These are phyloP conservation scores for Cadophora luteo-olivacea DNA, from an alignment of 2,329 filamentous ascomycete species.

Conservation along the genomic window DNA sequence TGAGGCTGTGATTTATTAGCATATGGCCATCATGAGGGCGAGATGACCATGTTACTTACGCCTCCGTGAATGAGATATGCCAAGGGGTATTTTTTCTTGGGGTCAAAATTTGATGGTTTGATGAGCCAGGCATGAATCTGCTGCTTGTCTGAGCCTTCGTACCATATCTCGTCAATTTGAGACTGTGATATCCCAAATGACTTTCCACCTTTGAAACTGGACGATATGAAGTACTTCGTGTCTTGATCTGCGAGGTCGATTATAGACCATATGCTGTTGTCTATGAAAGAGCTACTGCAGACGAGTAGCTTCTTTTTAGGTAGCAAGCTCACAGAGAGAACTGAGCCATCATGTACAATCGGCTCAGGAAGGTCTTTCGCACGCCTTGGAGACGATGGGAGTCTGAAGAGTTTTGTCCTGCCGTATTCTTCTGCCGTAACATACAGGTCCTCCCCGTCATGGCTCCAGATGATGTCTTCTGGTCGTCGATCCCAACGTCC, in stretches of 20 bases:
- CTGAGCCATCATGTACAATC: slow-evolving; percentile 60
- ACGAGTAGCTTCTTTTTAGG: slow-evolving; percentile 63
- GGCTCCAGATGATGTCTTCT: slow-evolving; percentile 62
- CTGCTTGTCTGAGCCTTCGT: slow-evolving; percentile 66
- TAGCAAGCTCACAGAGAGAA: slow-evolving; percentile 60
- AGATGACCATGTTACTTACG: slow-evolving; percentile 27
- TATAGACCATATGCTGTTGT: slow-evolving; percentile 74
- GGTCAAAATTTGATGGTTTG: slow-evolving; percentile 71
- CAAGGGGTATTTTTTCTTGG: slow-evolving; percentile 76
- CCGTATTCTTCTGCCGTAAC: slow-evolving; percentile 77
- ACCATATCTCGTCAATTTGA: slow-evolving; percentile 75
- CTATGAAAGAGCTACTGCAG: slow-evolving; percentile 71
- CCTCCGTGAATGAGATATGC: slow-evolving; percentile 84
- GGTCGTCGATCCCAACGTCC: slow-evolving; percentile 67
- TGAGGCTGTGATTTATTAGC: slow-evolving; percentile 35
- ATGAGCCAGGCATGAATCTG: slow-evolving; percentile 70
- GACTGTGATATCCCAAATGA: slow-evolving; percentile 68
- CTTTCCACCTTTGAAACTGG: slow-evolving; percentile 68
- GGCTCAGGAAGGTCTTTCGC: slow-evolving; percentile 56
- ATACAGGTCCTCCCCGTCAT: slow-evolving; percentile 68
- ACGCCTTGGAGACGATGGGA: slow-evolving; percentile 60
- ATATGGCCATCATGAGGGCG: background rate
- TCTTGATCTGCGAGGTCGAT: slow-evolving; percentile 49
- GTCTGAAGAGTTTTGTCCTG: slow-evolving; percentile 64
- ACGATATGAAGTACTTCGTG: slow-evolving; percentile 58